phyloP scores from a whole-genome alignment of 805 yeast species.

The Pichia ethanolica region DNA sequence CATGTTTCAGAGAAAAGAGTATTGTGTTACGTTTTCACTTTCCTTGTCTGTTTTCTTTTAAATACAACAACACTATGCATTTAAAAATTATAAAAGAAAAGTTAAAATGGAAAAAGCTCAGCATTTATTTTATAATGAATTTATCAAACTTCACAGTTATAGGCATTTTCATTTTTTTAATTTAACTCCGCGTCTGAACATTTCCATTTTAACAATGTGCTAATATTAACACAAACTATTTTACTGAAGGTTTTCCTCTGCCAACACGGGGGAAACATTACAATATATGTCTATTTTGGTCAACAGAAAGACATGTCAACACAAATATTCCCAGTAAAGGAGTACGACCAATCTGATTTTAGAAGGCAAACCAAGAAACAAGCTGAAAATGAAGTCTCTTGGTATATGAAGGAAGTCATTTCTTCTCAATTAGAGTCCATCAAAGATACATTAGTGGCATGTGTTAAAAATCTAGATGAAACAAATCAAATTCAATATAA shows the following conservation, averaged over 20 bases:
- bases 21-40: too few relatives aligned
- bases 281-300: not conserved
- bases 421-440: conserved; percentile 42
- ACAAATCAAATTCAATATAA: conserved; percentile 37
- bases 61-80: too few relatives aligned
- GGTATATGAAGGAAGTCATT: conserved; percentile 43
- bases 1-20: not conserved
- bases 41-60: too few relatives aligned
- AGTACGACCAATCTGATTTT: conserved; percentile 6
- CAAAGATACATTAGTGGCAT: conserved; percentile 35
- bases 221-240: too few relatives aligned
- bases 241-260: too few relatives aligned
- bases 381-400: conserved; percentile 28
- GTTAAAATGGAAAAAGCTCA: too few relatives aligned
- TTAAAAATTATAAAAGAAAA: not conserved
- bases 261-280: too few relatives aligned
- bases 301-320: conserved; percentile 9
- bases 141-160: too few relatives aligned
- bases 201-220: too few relatives aligned
- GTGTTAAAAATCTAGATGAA: conserved; percentile 32
- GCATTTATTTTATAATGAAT: too few relatives aligned
- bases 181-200: not conserved
- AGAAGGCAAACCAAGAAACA: conserved; percentile 7
- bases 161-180: not conserved
- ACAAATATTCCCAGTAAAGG: conserved; percentile 13